Evolutionary conservation across 768 basidiomycete genomes (phyloP), one percentile per base, ranked within the genome.

Genomic region (Mycena rosella): DNA sequence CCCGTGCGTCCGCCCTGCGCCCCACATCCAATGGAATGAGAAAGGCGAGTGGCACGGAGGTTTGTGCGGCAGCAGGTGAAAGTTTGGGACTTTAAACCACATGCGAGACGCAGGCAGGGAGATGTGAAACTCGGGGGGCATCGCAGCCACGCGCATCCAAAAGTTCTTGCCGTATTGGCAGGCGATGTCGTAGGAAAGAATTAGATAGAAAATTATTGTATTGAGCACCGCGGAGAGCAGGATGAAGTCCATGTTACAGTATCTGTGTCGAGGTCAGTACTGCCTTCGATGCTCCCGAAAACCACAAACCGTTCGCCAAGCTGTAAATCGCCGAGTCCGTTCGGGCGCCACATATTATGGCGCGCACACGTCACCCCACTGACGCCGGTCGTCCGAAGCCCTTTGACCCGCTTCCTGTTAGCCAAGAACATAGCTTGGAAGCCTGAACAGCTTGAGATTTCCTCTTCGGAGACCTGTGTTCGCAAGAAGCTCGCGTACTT

Each of bases 241-340:
- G 5, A 45, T 45, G 20, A 45, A 45, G 44, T 45, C 44, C 44
- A 45, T 45, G 22, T 45, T 45, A 14, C 44, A 45, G 22, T n/a
- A 45, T n/a, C 44, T 45, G 44, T 45, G 44, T 13, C 20, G 5
- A 45, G 7, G 18, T 45, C 44, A 45, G 20, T 5, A 45, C 44
- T 15, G 42, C 42, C 6, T 22, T 22, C 44, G 22, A 45, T 18
- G 13, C n/a, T n/a, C n/a, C 44, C n/a, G 44, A 17, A n/a, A 45
- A n/a, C 22, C 5, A n/a, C 20, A 45, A 53, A 74, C 72, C 69
- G 38, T 53, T 74, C 72, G 5, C 73, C 73, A 10, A 56, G 53
- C 47, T 74, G 73, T 17, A 74, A 45, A 34, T 74, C 69, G 5
- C 71, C 72, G 22, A 74, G 60, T 4, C 71, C 64, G 26, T 58